These are phyloP conservation scores for Pelargonium cotyledonis DNA, from an alignment of 441 rosid genomes.

Conservation along the genomic window DNA sequence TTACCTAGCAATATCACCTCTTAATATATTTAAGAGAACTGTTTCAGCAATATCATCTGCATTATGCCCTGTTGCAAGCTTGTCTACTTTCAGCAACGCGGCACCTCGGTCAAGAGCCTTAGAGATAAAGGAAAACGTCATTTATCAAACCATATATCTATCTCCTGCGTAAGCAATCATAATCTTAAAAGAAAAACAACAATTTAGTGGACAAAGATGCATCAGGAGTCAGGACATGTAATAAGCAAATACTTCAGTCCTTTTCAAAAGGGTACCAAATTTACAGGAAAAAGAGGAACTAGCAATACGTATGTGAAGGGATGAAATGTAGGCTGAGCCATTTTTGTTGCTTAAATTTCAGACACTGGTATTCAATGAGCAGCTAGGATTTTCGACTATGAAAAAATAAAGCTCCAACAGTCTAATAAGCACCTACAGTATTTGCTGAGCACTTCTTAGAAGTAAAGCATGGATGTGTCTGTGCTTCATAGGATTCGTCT, in stretches of 20 bases:
- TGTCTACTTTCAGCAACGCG: slow-evolving; percentile 67
- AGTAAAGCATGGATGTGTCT: no score
- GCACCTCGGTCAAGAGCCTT: slow-evolving; percentile 98
- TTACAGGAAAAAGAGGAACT: not conserved
- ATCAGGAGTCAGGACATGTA: not conserved
- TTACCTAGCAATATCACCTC: slow-evolving; percentile 86
- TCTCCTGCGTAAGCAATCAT: not conserved
- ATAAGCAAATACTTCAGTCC: not conserved
- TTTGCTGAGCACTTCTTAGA: not conserved
- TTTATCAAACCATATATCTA: slow-evolving; percentile 6
- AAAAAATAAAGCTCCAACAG: no score
- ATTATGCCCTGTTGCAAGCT: slow-evolving; percentile 68
- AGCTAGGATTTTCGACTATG: not conserved
- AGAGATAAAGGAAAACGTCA: slow-evolving; percentile 11
- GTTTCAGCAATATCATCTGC: slow-evolving; percentile 90
- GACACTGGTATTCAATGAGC: not conserved
- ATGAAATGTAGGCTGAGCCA: not conserved
- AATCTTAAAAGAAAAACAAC: not conserved
- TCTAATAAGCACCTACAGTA: no score
- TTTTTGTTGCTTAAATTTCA: not conserved
- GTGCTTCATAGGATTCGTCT: not conserved
- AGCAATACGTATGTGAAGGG: not conserved
- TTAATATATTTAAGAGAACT: slow-evolving; percentile 66
- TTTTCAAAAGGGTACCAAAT: no score
- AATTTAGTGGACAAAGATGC: not conserved